Conservation (phyloP, 805 yeast species). For the Wickerhamomyces alni region DNA sequence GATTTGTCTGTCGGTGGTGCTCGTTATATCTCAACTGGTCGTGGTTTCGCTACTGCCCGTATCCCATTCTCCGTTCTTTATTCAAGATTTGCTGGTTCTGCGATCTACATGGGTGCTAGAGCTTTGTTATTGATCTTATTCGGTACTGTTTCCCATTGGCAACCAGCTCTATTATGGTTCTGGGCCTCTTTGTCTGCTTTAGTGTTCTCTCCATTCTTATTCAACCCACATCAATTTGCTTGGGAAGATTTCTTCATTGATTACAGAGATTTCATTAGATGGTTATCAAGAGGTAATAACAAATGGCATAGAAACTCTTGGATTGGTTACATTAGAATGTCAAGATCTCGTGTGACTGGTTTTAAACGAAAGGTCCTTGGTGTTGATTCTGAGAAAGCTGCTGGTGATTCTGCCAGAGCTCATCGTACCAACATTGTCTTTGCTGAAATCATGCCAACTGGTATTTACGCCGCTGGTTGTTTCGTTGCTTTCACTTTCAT, state of each 20-base stretch:
- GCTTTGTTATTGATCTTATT: conserved; percentile 64
- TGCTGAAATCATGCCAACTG: conserved; percentile 68
- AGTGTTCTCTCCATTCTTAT: conserved; percentile 86
- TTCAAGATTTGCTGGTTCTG: conserved; percentile 74
- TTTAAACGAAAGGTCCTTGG: conserved; percentile 70
- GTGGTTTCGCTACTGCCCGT: conserved; percentile 82
- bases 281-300: conserved; percentile 88
- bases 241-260: conserved; percentile 95
- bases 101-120: conserved; percentile 82
- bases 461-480: conserved; percentile 71
- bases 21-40: conserved; percentile 78
- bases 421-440: conserved; percentile 67
- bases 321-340: conserved; percentile 78
- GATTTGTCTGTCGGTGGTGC: conserved; percentile 84
- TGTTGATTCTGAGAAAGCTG: conserved; percentile 74
- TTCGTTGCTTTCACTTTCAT: conserved; percentile 75
- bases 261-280: conserved; percentile 87
- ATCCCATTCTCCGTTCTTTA: conserved; percentile 69
- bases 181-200: conserved; percentile 90
- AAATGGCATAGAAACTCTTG: conserved; percentile 86
- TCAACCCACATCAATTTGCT: conserved; percentile 97
- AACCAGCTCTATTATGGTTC: conserved; percentile 92
- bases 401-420: conserved; percentile 81
- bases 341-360: conserved; percentile 83
- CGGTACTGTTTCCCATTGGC: conserved; percentile 81